These are phyloP conservation scores for Rhynchosporium secalis DNA, from an alignment of 2,329 filamentous ascomycete species.

Conservation along the genomic window DNA sequence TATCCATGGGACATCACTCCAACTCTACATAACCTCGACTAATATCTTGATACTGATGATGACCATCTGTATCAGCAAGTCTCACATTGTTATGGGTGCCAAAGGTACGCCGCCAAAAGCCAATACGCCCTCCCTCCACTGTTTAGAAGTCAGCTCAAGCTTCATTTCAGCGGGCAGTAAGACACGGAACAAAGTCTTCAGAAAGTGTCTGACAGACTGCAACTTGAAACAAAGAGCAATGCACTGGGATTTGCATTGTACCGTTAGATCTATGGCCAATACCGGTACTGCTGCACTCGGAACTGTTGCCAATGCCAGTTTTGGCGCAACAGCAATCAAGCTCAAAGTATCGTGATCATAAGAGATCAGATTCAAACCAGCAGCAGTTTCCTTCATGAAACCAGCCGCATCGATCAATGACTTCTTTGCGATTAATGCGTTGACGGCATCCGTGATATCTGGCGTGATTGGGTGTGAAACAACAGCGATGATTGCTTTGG, in stretches of 20 bases:
- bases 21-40: no score
- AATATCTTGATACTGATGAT: background rate
- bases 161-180: background rate
- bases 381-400: conserved; percentile 1
- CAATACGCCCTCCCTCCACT: background rate
- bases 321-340: conserved; percentile 8
- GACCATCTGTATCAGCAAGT: background rate
- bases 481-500: conserved; percentile 4
- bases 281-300: conserved; percentile 1
- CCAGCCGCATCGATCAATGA: background rate
- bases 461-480: conserved; percentile 9
- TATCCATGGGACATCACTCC: no score
- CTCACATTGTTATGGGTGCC: background rate
- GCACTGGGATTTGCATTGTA: background rate
- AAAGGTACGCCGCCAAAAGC: background rate
- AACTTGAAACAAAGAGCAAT: background rate
- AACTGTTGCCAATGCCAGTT: background rate
- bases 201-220: background rate
- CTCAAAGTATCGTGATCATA: conserved; percentile 14
- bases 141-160: background rate
- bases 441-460: conserved; percentile 6
- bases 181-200: background rate
- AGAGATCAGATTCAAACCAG: conserved; percentile 5
- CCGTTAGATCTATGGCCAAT: conserved; percentile 6
- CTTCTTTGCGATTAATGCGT: conserved; percentile 9